Evolutionary conservation across 805 yeast genomes (phyloP).

Genomic region (Hermanozyma aechmeae): DNA sequence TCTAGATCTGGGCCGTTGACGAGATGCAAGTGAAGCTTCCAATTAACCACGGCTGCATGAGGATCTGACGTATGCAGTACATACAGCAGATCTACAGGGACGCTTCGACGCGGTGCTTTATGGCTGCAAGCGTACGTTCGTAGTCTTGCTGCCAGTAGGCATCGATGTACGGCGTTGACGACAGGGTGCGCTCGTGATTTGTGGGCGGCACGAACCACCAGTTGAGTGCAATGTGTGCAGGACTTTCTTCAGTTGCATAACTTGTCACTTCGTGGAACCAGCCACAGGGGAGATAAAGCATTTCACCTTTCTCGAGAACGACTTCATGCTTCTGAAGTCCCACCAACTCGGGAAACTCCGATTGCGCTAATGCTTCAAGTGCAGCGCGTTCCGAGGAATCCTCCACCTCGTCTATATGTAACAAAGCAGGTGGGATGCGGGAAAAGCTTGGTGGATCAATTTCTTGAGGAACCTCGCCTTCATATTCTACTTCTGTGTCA

Average conservation of each 20-base stretch:
- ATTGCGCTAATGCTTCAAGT: conserved; percentile 27
- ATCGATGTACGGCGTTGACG: conserved; percentile 34
- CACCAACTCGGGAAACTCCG: conserved; percentile 41
- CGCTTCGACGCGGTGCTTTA: too few species aligned
- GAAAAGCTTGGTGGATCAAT: conserved; percentile 66
- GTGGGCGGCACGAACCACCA: conserved; percentile 72
- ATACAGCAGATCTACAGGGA: too few species aligned
- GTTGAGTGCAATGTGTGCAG: conserved; percentile 54
- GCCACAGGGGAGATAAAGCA: conserved; percentile 66
- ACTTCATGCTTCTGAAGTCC: conserved; percentile 34
- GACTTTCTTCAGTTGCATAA: conserved; percentile 29
- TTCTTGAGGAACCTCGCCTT: conserved; percentile 2
- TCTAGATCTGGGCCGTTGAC: too few species aligned
- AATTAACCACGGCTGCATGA: too few species aligned
- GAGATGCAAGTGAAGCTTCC: too few species aligned
- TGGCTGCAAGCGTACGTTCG: conserved; percentile 27
- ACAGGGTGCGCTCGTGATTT: conserved; percentile 14
- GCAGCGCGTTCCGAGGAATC: conserved; percentile 9
- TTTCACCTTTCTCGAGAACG: conserved; percentile 50
- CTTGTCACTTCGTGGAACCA: conserved; percentile 81
- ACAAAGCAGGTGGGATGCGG: conserved; percentile 49
- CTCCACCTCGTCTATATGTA: conserved; percentile 51
- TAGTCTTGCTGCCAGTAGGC: conserved; percentile 48
- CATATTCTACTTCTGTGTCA: neutral
- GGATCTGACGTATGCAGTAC: too few species aligned